phyloP scores from a whole-genome alignment of 805 yeast genomes.

The Peterozyma xylosa region DNA sequence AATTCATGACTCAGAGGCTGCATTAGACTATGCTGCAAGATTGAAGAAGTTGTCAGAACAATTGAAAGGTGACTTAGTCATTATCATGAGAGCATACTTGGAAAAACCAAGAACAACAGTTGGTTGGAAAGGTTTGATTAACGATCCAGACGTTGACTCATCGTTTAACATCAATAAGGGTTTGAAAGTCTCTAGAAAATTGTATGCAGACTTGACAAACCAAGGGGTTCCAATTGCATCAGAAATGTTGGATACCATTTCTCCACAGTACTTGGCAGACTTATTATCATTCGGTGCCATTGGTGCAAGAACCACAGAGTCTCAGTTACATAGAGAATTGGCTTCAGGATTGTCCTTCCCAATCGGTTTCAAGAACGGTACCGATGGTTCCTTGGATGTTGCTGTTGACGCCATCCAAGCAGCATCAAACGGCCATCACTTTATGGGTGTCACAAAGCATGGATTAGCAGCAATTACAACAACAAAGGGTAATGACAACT shows the following conservation, averaged over 20 bases:
- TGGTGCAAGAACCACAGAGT: constrained; percentile 98
- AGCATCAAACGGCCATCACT: constrained; percentile 88
- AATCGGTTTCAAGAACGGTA: constrained; percentile 96
- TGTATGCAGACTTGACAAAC: constrained; percentile 75
- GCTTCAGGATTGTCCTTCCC: constrained; percentile 99
- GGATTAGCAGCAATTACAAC: constrained; percentile 96
- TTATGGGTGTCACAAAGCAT: constrained; percentile 94
- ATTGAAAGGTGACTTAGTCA: constrained; percentile 65
- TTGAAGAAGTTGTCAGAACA: constrained; percentile 63
- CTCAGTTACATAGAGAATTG: constrained; percentile 94
- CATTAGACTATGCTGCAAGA: constrained; percentile 76
- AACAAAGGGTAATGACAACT: constrained; percentile 90
- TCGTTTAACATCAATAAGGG: constrained; percentile 95
- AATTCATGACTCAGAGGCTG: constrained; percentile 84
- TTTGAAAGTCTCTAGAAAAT: constrained; percentile 74
- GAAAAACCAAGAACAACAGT: constrained; percentile 99
- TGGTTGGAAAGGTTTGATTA: constrained; percentile 98
- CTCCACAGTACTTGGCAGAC: constrained; percentile 93
- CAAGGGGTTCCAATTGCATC: constrained; percentile 88
- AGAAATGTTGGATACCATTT: constrained; percentile 96
- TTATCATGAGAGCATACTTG: constrained; percentile 94
- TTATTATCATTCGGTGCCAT: constrained; percentile 92
- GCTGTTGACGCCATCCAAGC: constrained; percentile 94
- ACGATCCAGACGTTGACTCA: constrained; percentile 92
- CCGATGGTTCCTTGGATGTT: constrained; percentile 89